Conservation (phyloP, 306 rosid species). For the Cucurbita ficifolia region DNA sequence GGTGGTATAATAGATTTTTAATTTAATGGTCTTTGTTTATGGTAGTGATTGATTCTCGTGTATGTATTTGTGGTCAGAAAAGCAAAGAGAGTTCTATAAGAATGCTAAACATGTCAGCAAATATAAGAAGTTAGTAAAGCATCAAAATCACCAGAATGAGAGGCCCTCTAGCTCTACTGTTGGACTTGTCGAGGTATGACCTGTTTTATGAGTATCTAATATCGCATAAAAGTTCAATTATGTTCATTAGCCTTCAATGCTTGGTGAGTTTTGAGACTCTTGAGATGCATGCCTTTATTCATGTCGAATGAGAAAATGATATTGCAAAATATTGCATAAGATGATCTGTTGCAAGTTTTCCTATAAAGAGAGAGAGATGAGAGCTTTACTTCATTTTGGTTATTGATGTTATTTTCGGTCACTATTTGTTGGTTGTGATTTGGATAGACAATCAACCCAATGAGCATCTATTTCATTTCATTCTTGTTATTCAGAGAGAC, state of each 20-base stretch:
- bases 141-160: slow-evolving; percentile 22
- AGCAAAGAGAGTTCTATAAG: slow-evolving; percentile 55
- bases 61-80: slow-evolving; percentile 35
- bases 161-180: slow-evolving; percentile 7
- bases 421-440: not conserved
- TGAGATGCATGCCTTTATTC: not conserved
- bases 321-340: not conserved
- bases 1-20: not conserved
- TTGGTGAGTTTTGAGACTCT: not conserved
- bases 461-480: not conserved
- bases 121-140: slow-evolving; percentile 53
- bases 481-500: not conserved
- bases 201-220: not conserved
- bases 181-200: slow-evolving; percentile 29
- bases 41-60: not conserved
- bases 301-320: not conserved
- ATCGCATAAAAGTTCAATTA: not conserved
- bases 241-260: not conserved
- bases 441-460: not conserved
- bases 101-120: slow-evolving; percentile 68
- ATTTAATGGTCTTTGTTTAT: not conserved
- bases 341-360: not conserved
- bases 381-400: not conserved
- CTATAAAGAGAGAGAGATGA: not conserved
- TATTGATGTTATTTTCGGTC: not conserved